phyloP scores from a whole-genome alignment of 768 basidiomycete genomes.

The Ramaria sp. region DNA sequence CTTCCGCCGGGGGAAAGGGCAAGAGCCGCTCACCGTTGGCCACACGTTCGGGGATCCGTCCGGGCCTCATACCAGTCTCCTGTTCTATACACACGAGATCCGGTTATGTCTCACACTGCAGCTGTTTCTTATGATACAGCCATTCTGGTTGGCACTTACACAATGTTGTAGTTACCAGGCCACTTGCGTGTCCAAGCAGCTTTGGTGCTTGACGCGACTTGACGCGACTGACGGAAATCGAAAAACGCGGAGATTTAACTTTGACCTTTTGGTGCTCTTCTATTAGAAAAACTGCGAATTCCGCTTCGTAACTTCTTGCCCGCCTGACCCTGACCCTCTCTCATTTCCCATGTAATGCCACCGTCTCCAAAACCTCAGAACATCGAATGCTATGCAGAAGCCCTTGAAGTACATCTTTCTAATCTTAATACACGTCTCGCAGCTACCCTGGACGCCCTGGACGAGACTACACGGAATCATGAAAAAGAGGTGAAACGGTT shows the following conservation, averaged over 20 bases:
- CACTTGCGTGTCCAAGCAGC: too few species aligned
- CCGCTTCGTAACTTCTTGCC: neutral
- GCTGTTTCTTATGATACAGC: too few species aligned
- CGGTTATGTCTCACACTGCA: too few species aligned
- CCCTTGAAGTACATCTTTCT: neutral
- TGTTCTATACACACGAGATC: too few species aligned
- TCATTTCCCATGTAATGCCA: neutral
- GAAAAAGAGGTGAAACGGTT: neutral
- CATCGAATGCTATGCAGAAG: neutral
- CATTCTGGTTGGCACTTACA: too few species aligned
- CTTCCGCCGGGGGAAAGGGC: too few species aligned
- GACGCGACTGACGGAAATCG: too few species aligned
- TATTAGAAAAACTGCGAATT: neutral
- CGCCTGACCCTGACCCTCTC: neutral
- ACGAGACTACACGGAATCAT: neutral
- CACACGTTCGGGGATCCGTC: too few species aligned
- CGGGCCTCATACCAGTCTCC: too few species aligned
- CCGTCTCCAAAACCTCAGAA: neutral
- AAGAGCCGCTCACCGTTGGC: too few species aligned
- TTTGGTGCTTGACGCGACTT: too few species aligned
- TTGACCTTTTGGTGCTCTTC: neutral
- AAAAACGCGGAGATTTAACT: neutral
- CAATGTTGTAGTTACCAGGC: too few species aligned
- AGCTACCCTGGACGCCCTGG: constrained; percentile 3
- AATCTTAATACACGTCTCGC: neutral